Percentiles rank a stretch among this genome's conserved stretches.
phyloP scores from a whole-genome alignment of 2,329 filamentous ascomycete genomes.

The Stromatinia cepivora region DNA sequence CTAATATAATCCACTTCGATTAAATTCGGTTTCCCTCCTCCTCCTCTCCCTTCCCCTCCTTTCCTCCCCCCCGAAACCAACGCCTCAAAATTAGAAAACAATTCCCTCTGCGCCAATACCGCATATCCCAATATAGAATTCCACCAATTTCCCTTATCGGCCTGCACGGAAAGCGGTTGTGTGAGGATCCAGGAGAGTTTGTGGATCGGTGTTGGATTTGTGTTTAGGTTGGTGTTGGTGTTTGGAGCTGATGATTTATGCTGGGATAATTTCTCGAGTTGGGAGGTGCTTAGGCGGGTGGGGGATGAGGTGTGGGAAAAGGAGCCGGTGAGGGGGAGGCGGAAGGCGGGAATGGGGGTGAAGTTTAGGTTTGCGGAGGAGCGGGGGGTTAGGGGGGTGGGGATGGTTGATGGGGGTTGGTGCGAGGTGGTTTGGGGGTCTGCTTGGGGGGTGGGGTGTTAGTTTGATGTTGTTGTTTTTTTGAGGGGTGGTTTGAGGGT shows the following conservation, averaged over 20 bases:
- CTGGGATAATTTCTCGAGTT: background rate
- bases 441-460: background rate
- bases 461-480: background rate
- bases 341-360: background rate
- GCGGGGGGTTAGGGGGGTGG: too few relatives aligned
- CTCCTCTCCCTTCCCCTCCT: background rate
- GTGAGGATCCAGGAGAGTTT: background rate
- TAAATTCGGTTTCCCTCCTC: background rate
- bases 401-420: background rate
- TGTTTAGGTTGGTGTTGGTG: background rate
- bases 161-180: background rate
- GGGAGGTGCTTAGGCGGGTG: background rate
- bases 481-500: too few relatives aligned
- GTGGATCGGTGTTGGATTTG: background rate
- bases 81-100: background rate
- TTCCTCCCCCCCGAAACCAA: background rate
- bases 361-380: background rate
- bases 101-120: background rate
- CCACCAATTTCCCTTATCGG: background rate
- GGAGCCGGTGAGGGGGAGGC: background rate
- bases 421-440: too few relatives aligned
- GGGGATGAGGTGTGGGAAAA: background rate
- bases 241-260: too few relatives aligned
- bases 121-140: slow-evolving; percentile 6
- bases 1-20: slow-evolving; percentile 12